Conservation (phyloP, 805 yeast genomes). For the Metschnikowia orientalis region DNA sequence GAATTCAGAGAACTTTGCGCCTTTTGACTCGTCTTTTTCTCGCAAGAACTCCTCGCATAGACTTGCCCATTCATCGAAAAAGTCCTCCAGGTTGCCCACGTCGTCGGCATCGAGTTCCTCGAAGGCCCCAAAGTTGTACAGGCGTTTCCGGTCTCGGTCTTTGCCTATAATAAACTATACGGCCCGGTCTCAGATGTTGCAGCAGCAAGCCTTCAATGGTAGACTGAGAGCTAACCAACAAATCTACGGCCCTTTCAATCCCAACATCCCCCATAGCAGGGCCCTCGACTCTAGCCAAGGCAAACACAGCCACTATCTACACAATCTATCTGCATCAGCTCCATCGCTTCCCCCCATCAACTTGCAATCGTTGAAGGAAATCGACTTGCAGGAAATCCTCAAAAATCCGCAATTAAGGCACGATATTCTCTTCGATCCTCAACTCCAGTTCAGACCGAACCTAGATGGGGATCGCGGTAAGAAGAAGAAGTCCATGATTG, state of each 20-base stretch:
- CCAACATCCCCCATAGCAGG: slow-evolving; percentile 7
- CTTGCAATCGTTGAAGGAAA: slow-evolving; percentile 74
- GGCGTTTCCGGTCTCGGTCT: slow-evolving; percentile 36
- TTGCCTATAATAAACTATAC: slow-evolving; percentile 41
- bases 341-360: slow-evolving; percentile 78
- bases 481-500: slow-evolving; percentile 69
- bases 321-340: slow-evolving; percentile 7
- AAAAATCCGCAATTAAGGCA: slow-evolving; percentile 91
- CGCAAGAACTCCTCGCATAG: slow-evolving; percentile 11
- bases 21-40: slow-evolving; percentile 6
- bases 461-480: slow-evolving; percentile 87
- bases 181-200: slow-evolving; percentile 13
- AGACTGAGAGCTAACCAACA: slow-evolving; percentile 15
- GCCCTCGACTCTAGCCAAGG: slow-evolving; percentile 8
- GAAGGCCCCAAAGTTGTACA: slow-evolving; percentile 32
- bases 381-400: slow-evolving; percentile 81
- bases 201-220: slow-evolving; percentile 11
- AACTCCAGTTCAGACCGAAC: slow-evolving; percentile 85
- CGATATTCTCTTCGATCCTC: slow-evolving; percentile 89
- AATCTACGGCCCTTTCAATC: slow-evolving; percentile 15
- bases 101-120: slow-evolving; percentile 7
- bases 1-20: slow-evolving; percentile 1
- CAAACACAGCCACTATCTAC: slow-evolving; percentile 6
- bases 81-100: slow-evolving; percentile 9
- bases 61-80: slow-evolving; percentile 11